These are phyloP conservation scores for Cladosporium sp. DNA, from an alignment of 2,329 filamentous ascomycete species.

Conservation along the genomic window DNA sequence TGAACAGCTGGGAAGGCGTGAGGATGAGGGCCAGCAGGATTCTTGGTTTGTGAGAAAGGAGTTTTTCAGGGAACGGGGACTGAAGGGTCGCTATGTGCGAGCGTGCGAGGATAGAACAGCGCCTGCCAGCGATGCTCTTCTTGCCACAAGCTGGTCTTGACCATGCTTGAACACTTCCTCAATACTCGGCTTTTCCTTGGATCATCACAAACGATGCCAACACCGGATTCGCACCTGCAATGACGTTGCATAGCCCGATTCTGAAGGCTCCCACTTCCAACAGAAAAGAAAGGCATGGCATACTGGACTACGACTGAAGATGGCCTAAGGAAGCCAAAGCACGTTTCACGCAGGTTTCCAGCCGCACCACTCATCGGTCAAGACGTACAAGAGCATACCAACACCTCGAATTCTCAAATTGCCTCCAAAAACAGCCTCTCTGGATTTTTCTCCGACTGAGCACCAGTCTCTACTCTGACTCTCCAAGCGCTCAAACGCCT, in stretches of 20 bases:
- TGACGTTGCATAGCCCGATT: no score
- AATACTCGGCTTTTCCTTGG: neutral
- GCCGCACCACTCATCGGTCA: neutral
- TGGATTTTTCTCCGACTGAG: neutral
- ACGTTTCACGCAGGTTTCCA: neutral
- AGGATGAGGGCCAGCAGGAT: constrained; percentile 53
- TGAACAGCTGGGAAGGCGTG: constrained; percentile 64
- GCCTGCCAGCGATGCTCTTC: neutral
- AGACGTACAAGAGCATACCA: no score
- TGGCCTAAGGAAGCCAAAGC: neutral
- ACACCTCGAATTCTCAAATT: no score
- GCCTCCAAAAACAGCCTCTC: neutral
- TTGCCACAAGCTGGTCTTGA: neutral
- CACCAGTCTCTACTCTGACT: neutral
- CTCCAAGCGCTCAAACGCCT: neutral
- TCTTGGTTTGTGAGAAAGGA: constrained; percentile 28
- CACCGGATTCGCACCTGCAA: neutral
- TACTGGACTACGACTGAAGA: neutral
- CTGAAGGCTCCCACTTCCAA: neutral
- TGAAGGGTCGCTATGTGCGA: neutral
- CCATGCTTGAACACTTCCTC: neutral
- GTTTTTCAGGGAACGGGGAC: neutral
- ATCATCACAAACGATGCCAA: neutral
- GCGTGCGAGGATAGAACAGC: neutral
- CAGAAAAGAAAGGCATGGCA: neutral